phyloP scores from a whole-genome alignment of 768 basidiomycete genomes.

The Mycena floridula region DNA sequence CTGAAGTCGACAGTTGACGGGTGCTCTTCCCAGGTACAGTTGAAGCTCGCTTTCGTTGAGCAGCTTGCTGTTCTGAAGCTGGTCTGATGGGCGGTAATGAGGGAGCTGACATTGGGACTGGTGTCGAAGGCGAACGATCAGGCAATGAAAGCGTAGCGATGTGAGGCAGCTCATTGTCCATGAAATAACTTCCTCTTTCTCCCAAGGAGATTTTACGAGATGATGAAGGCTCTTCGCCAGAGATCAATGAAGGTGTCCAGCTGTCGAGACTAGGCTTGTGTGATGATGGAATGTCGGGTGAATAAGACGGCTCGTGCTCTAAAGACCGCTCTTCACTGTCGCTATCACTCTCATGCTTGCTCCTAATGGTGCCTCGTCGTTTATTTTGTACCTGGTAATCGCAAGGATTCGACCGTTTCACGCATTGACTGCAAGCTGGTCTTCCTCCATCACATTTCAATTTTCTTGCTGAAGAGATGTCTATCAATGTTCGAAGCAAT shows the following conservation, averaged over 20 bases:
- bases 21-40: conserved; percentile 60
- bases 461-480: conserved; percentile 58
- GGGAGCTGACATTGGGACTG: conserved; percentile 55
- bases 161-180: conserved; percentile 62
- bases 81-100: conserved; percentile 60
- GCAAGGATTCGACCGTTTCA: conserved; percentile 71
- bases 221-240: conserved; percentile 33
- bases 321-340: conserved; percentile 58
- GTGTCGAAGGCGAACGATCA: conserved; percentile 49
- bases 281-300: conserved; percentile 43
- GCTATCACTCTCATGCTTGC: conserved; percentile 63
- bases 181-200: conserved; percentile 40
- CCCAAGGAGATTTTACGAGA: conserved; percentile 27
- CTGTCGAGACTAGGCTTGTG: conserved; percentile 44
- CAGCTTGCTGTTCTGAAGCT: conserved; percentile 60
- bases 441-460: conserved; percentile 85
- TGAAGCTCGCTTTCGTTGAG: conserved; percentile 63
- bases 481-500: conserved; percentile 14
- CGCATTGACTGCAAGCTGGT: conserved; percentile 77
- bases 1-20: conserved; percentile 58
- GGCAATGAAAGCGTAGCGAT: conserved; percentile 65
- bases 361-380: conserved; percentile 54
- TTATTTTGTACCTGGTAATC: conserved; percentile 78
- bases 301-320: conserved; percentile 51
- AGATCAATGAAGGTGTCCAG: conserved; percentile 29